These are phyloP conservation scores for Populus ilicifolia DNA, from an alignment of 345 rosid genomes.

Conservation along the genomic window DNA sequence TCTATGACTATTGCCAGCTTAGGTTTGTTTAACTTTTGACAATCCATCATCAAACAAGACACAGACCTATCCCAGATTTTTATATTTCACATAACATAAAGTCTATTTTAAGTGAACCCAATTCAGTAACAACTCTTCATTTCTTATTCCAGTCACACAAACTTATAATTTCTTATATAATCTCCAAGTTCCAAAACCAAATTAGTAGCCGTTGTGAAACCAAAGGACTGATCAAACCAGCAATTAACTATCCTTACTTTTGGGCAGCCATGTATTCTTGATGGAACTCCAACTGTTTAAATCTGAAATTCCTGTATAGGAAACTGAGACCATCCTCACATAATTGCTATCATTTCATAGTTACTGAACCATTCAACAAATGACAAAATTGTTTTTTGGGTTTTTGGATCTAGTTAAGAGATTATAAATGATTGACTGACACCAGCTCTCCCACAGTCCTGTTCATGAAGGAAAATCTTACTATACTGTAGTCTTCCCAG, in stretches of 20 bases:
- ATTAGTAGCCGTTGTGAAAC: not conserved
- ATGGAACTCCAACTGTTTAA: not conserved
- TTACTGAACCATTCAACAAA: not conserved
- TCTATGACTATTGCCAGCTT: not conserved
- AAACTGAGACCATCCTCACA: not conserved
- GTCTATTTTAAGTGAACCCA: not conserved
- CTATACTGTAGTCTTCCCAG: not conserved
- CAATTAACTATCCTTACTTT: not conserved
- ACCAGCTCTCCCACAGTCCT: not conserved
- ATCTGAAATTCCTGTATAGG: not conserved
- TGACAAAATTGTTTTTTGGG: not conserved
- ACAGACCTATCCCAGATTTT: not conserved
- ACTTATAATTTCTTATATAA: not conserved
- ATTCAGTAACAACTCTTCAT: not conserved
- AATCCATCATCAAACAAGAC: not conserved
- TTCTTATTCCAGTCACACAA: not conserved
- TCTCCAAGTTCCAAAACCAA: not conserved
- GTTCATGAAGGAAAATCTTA: not conserved
- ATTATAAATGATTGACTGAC: not conserved
- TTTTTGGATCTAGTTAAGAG: not conserved
- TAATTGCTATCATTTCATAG: not conserved
- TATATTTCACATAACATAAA: not conserved
- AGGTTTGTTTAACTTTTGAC: not conserved
- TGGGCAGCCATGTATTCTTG: not conserved
- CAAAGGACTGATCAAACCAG: not conserved